Conservation (phyloP, 148 eudicot genomes). For the Amaranthus cruentus region DNA sequence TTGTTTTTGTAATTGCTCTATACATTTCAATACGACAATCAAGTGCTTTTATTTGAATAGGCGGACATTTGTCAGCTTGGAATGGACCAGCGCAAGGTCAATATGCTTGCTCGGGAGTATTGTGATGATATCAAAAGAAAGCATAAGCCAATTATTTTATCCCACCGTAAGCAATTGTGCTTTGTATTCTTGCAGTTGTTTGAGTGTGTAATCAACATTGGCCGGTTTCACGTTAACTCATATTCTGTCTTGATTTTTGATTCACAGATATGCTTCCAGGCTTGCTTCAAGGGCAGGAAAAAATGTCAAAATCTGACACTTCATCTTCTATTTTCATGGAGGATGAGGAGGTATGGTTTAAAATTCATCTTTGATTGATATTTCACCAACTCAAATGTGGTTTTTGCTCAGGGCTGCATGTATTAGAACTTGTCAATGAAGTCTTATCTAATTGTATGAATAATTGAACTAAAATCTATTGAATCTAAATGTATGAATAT, state of each 20-base stretch:
- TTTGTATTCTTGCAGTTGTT: background rate
- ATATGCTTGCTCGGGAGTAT: constrained; percentile 85
- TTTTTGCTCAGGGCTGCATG: too few species aligned
- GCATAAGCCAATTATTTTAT: constrained; percentile 87
- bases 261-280: constrained; percentile 93
- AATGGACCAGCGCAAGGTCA: constrained; percentile 93
- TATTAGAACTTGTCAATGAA: background rate
- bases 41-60: constrained; percentile 26
- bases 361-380: background rate
- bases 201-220: background rate
- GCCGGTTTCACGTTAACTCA: background rate
- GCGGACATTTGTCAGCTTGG: constrained; percentile 96
- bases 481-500: too few species aligned
- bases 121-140: constrained; percentile 88
- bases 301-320: constrained; percentile 89
- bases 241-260: constrained; percentile 8
- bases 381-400: too few species aligned
- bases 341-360: constrained; percentile 69
- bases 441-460: too few species aligned
- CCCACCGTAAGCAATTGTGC: constrained; percentile 63
- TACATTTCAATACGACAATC: background rate
- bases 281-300: constrained; percentile 83
- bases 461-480: too few species aligned
- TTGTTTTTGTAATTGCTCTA: background rate
- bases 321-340: constrained; percentile 89